Evolutionary conservation across 805 yeast species (phyloP).

Genomic region (Clavispora vitiphila): DNA sequence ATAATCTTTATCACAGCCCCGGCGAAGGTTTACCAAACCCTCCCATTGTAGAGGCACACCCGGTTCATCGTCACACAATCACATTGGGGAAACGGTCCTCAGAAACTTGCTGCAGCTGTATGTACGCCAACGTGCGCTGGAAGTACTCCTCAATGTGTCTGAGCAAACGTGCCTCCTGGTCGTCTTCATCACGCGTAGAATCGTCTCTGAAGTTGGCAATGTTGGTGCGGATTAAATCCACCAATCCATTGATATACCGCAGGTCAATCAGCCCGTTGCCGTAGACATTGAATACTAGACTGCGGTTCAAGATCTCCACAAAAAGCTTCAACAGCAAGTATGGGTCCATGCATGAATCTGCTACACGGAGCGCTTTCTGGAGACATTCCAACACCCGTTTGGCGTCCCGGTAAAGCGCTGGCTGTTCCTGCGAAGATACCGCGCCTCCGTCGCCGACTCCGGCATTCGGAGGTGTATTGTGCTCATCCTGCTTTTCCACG

Average conservation of each 20-base stretch:
- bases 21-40: no score
- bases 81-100: slow-evolving; percentile 67
- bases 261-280: slow-evolving; percentile 68
- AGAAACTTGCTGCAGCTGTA: slow-evolving; percentile 59
- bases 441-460: slow-evolving; percentile 36
- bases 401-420: slow-evolving; percentile 33
- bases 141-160: slow-evolving; percentile 39
- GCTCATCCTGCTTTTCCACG: no score
- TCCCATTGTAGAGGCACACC: no score
- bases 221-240: slow-evolving; percentile 72
- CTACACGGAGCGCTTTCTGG: slow-evolving; percentile 81
- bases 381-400: slow-evolving; percentile 87
- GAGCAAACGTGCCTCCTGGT: slow-evolving; percentile 26
- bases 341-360: slow-evolving; percentile 89
- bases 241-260: slow-evolving; percentile 77
- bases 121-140: slow-evolving; percentile 66
- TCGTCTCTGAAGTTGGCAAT: slow-evolving; percentile 41
- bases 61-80: slow-evolving; percentile 5
- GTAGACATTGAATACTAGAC: slow-evolving; percentile 78
- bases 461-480: slow-evolving; percentile 22
- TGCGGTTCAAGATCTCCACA: slow-evolving; percentile 83
- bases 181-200: slow-evolving; percentile 19
- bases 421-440: slow-evolving; percentile 18
- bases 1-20: no score
- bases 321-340: slow-evolving; percentile 72